A percentile compares a stretch with the other conserved stretches of the same genome.
Evolutionary conservation across 163 green algal species (phyloP).

Genomic region (Chlamydomonas reinhardtii): DNA sequence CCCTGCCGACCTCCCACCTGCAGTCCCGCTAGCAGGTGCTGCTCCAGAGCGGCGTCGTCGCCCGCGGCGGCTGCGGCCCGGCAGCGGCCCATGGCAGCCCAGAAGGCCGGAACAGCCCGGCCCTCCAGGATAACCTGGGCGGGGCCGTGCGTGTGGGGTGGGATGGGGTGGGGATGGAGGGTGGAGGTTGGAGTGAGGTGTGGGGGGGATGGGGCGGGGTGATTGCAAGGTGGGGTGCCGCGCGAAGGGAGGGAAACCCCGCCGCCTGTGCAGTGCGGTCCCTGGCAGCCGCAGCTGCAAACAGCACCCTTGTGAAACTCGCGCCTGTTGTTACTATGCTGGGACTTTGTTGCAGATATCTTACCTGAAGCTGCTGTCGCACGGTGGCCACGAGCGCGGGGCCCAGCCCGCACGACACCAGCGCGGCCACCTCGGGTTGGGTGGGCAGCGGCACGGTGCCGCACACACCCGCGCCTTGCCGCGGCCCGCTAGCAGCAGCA

Average conservation of each 20-base stretch:
- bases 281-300: not conserved
- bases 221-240: too few relatives aligned
- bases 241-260: too few relatives aligned
- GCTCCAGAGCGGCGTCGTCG: slow-evolving; percentile 28
- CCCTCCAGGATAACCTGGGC: slow-evolving; percentile 1
- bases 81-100: slow-evolving; percentile 3
- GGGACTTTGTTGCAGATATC: too few relatives aligned
- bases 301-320: too few relatives aligned
- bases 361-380: slow-evolving; percentile 38
- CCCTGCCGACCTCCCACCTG: slow-evolving; percentile 1
- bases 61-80: slow-evolving; percentile 7
- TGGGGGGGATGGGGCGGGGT: too few relatives aligned
- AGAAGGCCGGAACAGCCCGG: slow-evolving; percentile 18
- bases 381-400: slow-evolving; percentile 25
- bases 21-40: slow-evolving; percentile 18
- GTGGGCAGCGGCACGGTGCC: slow-evolving; percentile 21
- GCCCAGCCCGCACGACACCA: slow-evolving; percentile 35
- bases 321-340: too few relatives aligned
- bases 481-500: too few relatives aligned
- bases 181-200: not conserved
- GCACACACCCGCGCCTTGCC: not conserved
- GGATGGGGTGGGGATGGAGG: not conserved
- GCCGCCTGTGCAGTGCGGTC: too few relatives aligned
- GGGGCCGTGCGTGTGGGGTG: not conserved
- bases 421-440: not conserved